Percentiles rank a stretch among this genome's conserved stretches.
phyloP scores from a whole-genome alignment of 768 basidiomycete species.

The Calocybe cyanea region DNA sequence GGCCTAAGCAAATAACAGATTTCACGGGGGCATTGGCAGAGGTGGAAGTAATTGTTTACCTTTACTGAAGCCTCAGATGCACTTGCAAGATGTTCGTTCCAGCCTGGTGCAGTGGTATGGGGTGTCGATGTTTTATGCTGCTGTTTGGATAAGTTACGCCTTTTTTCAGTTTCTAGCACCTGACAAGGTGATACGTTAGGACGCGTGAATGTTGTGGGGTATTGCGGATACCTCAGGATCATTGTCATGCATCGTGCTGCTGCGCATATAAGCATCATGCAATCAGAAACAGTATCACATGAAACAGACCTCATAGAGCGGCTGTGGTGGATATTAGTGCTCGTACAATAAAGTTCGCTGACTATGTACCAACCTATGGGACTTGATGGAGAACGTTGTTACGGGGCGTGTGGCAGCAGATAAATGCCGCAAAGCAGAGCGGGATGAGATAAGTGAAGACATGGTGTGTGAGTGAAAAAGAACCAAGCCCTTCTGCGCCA shows the following conservation, averaged over 20 bases:
- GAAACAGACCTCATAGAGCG: conserved; percentile 21
- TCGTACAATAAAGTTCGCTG: background rate
- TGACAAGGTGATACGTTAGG: conserved; percentile 15
- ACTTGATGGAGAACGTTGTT: conserved; percentile 10
- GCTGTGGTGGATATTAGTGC: conserved; percentile 13
- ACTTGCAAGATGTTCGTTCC: conserved; percentile 66
- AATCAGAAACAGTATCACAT: background rate
- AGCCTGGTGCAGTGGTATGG: conserved; percentile 57
- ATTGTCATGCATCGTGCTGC: conserved; percentile 57
- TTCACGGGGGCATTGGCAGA: background rate
- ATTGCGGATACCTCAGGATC: conserved; percentile 41
- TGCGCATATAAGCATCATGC: conserved; percentile 6
- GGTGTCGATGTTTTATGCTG: conserved; percentile 48
- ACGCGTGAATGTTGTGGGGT: background rate
- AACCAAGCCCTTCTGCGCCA: background rate
- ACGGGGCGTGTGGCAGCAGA: conserved; percentile 4
- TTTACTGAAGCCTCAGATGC: conserved; percentile 65
- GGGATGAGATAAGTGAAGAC: conserved; percentile 7
- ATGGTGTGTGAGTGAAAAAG: conserved; percentile 6
- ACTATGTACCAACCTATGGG: conserved; percentile 21
- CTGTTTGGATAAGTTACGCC: conserved; percentile 38
- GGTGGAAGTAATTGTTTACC: conserved; percentile 25
- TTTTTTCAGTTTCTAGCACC: conserved; percentile 52
- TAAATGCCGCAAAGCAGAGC: conserved; percentile 3
- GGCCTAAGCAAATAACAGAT: conserved; percentile 27